phyloP scores from a whole-genome alignment of 495 filamentous ascomycete genomes.

The Echria macrotheca region DNA sequence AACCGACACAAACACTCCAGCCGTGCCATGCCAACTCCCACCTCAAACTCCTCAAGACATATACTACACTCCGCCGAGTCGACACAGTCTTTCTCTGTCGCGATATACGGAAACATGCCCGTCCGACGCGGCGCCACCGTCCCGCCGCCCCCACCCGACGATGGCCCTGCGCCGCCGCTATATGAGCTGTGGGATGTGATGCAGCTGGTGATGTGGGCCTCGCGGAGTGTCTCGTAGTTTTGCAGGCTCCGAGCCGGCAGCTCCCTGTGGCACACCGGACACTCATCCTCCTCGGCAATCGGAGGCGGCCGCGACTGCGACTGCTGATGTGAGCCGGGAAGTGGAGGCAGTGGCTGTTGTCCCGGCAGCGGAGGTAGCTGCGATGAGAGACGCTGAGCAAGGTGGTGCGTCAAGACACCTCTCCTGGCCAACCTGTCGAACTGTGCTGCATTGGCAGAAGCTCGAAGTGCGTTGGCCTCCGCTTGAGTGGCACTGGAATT shows the following conservation, averaged over 20 bases:
- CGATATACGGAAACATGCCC: slow-evolving; percentile 59
- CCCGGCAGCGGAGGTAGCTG: slow-evolving; percentile 5
- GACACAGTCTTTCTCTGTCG: slow-evolving; percentile 88
- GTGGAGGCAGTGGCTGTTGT: slow-evolving; percentile 18
- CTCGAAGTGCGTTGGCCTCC: too few relatives aligned
- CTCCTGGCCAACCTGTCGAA: too few relatives aligned
- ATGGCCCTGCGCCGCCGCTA: slow-evolving; percentile 15
- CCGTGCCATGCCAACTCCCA: slow-evolving; percentile 73
- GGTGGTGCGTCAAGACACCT: too few relatives aligned
- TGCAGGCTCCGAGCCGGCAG: slow-evolving; percentile 60
- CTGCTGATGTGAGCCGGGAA: slow-evolving; percentile 13
- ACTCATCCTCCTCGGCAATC: slow-evolving; percentile 78
- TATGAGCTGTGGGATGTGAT: slow-evolving; percentile 52
- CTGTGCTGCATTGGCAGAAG: too few relatives aligned
- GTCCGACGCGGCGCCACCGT: slow-evolving; percentile 31
- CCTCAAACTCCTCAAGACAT: slow-evolving; percentile 92
- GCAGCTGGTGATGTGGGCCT: slow-evolving; percentile 72
- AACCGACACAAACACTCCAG: slow-evolving; percentile 93
- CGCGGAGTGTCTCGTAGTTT: slow-evolving; percentile 59
- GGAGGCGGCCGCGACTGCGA: slow-evolving; percentile 21
- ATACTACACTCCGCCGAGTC: slow-evolving; percentile 85
- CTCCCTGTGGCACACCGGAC: slow-evolving; percentile 76
- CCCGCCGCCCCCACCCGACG: slow-evolving; percentile 11
- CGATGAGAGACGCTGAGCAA: slow-evolving; percentile 20
- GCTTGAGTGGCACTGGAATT: too few relatives aligned